These are phyloP conservation scores for Aspergillus latus DNA, from an alignment of 2,329 filamentous ascomycete genomes.

Conservation along the genomic window DNA sequence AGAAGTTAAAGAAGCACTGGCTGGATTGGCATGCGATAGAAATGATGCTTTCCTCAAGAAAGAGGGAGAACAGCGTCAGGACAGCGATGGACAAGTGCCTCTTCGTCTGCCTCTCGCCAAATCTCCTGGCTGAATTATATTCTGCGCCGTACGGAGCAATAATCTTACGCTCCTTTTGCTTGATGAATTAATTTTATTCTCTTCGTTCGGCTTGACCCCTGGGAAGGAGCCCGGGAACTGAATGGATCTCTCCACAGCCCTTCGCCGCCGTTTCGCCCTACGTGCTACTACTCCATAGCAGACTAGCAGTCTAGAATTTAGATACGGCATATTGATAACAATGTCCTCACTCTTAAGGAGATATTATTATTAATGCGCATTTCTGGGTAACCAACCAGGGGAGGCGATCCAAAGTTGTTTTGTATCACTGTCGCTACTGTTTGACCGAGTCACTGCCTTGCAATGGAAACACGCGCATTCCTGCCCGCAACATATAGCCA, in stretches of 20 bases:
- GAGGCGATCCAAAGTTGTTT: not conserved
- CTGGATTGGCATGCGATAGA: conserved; percentile 19
- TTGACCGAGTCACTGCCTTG: not conserved
- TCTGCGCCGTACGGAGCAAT: conserved; percentile 17
- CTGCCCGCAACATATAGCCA: conserved; percentile 3
- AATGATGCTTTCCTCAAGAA: conserved; percentile 17
- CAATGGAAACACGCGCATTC: conserved; percentile 15
- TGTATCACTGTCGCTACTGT: not conserved
- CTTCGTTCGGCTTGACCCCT: conserved; percentile 17
- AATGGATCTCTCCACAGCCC: conserved; percentile 6
- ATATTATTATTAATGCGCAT: not conserved
- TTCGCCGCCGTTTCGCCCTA: not conserved
- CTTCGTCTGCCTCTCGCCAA: conserved; percentile 5
- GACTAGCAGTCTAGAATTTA: not conserved
- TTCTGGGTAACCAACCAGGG: not conserved
- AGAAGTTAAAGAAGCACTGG: conserved; percentile 11
- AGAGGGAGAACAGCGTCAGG: conserved; percentile 6
- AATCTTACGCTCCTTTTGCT: conserved; percentile 1
- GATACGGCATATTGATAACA: not conserved
- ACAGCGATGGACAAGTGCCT: conserved; percentile 7
- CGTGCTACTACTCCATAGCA: not conserved
- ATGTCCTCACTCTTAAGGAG: not conserved
- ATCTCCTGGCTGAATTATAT: conserved; percentile 4
- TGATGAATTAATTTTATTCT: conserved; percentile 14
- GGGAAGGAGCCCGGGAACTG: conserved; percentile 23